These are phyloP conservation scores for Ustilago bromivora DNA, from an alignment of 1,284 basidiomycete genomes.

Conservation along the genomic window DNA sequence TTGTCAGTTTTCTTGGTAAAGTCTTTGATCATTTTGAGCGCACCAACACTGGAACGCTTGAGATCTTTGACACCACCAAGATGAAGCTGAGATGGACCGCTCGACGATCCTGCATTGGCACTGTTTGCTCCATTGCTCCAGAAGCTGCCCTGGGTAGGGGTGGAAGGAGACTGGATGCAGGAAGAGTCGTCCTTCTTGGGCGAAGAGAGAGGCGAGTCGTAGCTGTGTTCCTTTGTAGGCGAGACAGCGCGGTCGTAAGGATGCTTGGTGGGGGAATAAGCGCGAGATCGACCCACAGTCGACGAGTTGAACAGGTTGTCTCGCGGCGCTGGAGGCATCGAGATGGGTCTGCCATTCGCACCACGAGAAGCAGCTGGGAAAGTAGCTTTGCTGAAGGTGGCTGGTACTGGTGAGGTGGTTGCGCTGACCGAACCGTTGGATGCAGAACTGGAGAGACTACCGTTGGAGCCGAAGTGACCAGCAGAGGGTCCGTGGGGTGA, in stretches of 20 bases:
- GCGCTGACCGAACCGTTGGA: slow-evolving; percentile 31
- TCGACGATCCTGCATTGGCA: slow-evolving; percentile 7
- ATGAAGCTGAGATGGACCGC: slow-evolving; percentile 54
- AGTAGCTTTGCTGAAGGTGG: slow-evolving; percentile 48
- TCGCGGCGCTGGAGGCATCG: slow-evolving; percentile 62
- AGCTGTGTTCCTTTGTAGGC: slow-evolving; percentile 47
- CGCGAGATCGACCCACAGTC: slow-evolving; percentile 38
- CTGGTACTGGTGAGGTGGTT: slow-evolving; percentile 22
- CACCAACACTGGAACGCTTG: slow-evolving; percentile 61
- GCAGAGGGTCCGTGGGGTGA: slow-evolving; percentile 17
- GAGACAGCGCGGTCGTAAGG: slow-evolving; percentile 34
- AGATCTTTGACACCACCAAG: slow-evolving; percentile 63
- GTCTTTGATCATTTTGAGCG: slow-evolving; percentile 63
- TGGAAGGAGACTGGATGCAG: slow-evolving; percentile 54
- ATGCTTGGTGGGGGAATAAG: slow-evolving; percentile 50
- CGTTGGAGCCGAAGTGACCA: slow-evolving; percentile 42
- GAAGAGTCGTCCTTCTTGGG: slow-evolving; percentile 57
- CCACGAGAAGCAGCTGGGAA: slow-evolving; percentile 36
- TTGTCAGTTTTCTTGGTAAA: slow-evolving; percentile 58
- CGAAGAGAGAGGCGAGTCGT: slow-evolving; percentile 45
- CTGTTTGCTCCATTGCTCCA: slow-evolving; percentile 48
- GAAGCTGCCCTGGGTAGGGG: slow-evolving; percentile 54
- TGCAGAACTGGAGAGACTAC: slow-evolving; percentile 32
- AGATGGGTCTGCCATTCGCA: slow-evolving; percentile 48
- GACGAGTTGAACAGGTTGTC: slow-evolving; percentile 41